These are phyloP conservation scores for Lachnellula cervina DNA, from an alignment of 2,329 filamentous ascomycete genomes.

Conservation along the genomic window DNA sequence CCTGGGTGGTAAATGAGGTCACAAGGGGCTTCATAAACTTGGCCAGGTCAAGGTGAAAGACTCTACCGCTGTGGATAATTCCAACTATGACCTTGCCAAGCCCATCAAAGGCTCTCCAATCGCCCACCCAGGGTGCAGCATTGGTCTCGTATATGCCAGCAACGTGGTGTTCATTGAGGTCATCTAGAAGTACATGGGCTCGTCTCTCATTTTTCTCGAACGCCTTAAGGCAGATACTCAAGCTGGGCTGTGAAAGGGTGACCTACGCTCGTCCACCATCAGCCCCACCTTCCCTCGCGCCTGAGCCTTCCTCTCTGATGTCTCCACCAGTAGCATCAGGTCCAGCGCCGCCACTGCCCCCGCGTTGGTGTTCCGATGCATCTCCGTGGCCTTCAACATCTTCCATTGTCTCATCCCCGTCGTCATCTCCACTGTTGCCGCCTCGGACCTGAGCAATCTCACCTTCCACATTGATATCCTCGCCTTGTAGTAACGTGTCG, in stretches of 20 bases:
- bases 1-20: not conserved
- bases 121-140: not conserved
- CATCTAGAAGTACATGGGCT: constrained; percentile 32
- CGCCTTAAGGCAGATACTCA: constrained; percentile 28
- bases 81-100: not conserved
- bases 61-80: not conserved
- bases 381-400: constrained; percentile 65
- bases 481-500: constrained; percentile 77
- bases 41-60: not conserved
- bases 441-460: constrained; percentile 64
- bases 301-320: constrained; percentile 82
- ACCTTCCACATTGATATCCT: constrained; percentile 72
- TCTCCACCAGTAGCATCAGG: constrained; percentile 86
- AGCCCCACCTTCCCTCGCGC: constrained; percentile 84
- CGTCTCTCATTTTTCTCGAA: constrained; percentile 25
- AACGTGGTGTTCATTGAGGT: constrained; percentile 23
- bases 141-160: not conserved
- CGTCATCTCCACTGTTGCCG: constrained; percentile 50
- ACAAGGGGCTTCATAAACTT: not conserved
- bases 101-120: not conserved
- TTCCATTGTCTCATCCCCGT: constrained; percentile 74
- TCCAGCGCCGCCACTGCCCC: constrained; percentile 74
- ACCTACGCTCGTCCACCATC: constrained; percentile 99
- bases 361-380: constrained; percentile 52
- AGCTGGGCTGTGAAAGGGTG: constrained; percentile 28